Evolutionary conservation across 1,284 basidiomycete genomes (phyloP).

Genomic region (Fistulina hepatica): DNA sequence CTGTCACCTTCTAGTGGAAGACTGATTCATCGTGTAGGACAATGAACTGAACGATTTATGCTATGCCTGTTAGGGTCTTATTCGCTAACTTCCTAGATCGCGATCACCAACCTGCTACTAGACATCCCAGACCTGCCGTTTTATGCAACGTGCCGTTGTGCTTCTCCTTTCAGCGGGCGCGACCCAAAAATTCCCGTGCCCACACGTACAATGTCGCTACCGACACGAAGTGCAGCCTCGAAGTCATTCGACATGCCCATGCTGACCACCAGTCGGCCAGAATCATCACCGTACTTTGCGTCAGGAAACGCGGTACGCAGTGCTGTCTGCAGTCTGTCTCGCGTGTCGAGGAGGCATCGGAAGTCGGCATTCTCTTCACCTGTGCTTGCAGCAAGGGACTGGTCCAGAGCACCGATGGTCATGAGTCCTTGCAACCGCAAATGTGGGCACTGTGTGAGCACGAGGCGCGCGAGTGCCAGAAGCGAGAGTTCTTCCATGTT

Average conservation of each 20-base stretch:
- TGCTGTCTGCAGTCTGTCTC: conserved; percentile 42
- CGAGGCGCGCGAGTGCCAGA: conserved; percentile 56
- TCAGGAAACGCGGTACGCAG: conserved; percentile 28
- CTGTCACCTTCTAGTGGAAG: too few species aligned
- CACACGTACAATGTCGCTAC: conserved; percentile 83
- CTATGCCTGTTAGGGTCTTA: too few species aligned
- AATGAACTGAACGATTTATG: too few species aligned
- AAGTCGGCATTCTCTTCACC: conserved; percentile 80
- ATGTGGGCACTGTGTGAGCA: conserved; percentile 64
- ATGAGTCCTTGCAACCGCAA: conserved; percentile 81
- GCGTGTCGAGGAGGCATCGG: conserved; percentile 51
- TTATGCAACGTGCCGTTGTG: too few species aligned
- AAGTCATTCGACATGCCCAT: conserved; percentile 99
- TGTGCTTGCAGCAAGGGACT: conserved; percentile 48
- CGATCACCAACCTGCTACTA: too few species aligned
- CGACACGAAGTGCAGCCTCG: conserved; percentile 73
- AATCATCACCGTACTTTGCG: conserved; percentile 8
- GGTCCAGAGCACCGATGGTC: conserved; percentile 86
- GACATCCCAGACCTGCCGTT: too few species aligned
- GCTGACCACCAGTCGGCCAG: conserved; percentile 68
- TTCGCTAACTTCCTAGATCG: too few species aligned
- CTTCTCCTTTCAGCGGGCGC: conserved; percentile 41
- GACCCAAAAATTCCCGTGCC: conserved; percentile 88
- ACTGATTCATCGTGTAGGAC: too few species aligned
- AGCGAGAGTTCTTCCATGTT: conserved; percentile 39